Conservation (phyloP, 257 asterid species). For the Coffea eugenioides region DNA sequence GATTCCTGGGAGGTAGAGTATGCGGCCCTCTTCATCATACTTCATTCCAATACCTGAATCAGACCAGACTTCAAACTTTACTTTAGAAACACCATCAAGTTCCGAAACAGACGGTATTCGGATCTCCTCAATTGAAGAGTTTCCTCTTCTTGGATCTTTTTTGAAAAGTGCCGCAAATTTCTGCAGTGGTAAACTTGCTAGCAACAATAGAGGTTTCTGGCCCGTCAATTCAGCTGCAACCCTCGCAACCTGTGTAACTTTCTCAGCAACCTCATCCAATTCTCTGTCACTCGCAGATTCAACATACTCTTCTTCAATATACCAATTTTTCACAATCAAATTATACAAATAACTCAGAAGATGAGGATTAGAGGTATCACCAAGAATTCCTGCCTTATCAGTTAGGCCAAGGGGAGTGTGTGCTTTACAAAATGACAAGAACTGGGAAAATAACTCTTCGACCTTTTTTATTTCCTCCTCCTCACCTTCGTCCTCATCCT, state of each 20-base stretch:
- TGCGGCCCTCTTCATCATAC: neutral
- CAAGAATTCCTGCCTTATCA: neutral
- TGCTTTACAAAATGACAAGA: neutral
- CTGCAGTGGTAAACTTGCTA: constrained; percentile 11
- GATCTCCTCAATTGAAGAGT: constrained; percentile 28
- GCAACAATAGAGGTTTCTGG: neutral
- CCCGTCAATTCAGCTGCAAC: too few species aligned
- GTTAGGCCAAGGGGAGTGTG: too few species aligned
- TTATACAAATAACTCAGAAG: constrained; percentile 31
- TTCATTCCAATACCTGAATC: constrained; percentile 31
- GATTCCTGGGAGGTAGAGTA: constrained; percentile 2
- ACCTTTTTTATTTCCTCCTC: neutral
- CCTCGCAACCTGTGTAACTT: constrained; percentile 12
- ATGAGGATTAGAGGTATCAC: constrained; percentile 16
- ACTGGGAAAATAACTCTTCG: neutral
- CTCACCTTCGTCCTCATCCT: neutral
- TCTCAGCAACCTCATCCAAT: constrained; percentile 3
- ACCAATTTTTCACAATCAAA: constrained; percentile 15
- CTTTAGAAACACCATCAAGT: constrained; percentile 21
- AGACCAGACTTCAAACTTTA: constrained; percentile 15
- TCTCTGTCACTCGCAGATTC: neutral
- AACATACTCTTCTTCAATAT: too few species aligned
- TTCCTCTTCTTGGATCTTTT: neutral
- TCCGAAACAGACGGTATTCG: constrained; percentile 44
- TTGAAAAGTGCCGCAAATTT: neutral